A percentile compares a stretch with the other conserved stretches of the same genome.
phyloP scores from a whole-genome alignment of 768 basidiomycete species.

The Suillus discolor region DNA sequence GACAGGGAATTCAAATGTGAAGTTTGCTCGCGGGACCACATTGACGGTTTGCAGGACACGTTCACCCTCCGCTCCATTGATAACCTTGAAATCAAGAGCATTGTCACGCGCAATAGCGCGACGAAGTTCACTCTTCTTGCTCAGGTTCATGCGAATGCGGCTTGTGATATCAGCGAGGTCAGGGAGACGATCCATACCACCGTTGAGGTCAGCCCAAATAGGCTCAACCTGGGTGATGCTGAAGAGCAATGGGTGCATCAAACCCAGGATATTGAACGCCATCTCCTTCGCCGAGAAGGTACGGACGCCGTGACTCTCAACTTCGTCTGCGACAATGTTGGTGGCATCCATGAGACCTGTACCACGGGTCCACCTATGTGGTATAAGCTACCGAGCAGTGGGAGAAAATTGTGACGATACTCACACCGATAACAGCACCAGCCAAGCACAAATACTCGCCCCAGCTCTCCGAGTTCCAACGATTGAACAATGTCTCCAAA shows the following conservation, averaged over 20 bases:
- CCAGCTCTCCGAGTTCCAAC: slow-evolving; percentile 99
- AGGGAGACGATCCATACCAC: slow-evolving; percentile 96
- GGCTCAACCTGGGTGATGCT: slow-evolving; percentile 99
- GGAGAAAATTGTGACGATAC: slow-evolving; percentile 25
- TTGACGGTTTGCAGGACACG: slow-evolving; percentile 89
- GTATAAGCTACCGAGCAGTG: slow-evolving; percentile 13
- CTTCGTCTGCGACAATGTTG: slow-evolving; percentile 90
- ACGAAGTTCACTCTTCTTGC: slow-evolving; percentile 89
- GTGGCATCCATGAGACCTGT: slow-evolving; percentile 97
- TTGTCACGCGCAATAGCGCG: slow-evolving; percentile 94
- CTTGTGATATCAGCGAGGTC: slow-evolving; percentile 91
- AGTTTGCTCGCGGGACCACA: slow-evolving; percentile 96
- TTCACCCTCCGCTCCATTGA: slow-evolving; percentile 90
- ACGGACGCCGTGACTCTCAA: slow-evolving; percentile 91
- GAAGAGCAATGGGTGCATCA: slow-evolving; percentile 99
- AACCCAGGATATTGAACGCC: slow-evolving; percentile 99
- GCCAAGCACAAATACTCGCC: slow-evolving; percentile 98
- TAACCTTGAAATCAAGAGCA: slow-evolving; percentile 90
- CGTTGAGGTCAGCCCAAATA: slow-evolving; percentile 98
- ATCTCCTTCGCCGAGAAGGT: slow-evolving; percentile 99
- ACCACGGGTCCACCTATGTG: slow-evolving; percentile 89
- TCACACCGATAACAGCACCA: slow-evolving; percentile 96
- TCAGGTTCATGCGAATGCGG: slow-evolving; percentile 80
- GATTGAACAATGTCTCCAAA: slow-evolving; percentile 95
- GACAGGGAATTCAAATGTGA: slow-evolving; percentile 91